Conservation (phyloP, 2,329 filamentous ascomycete species). For the Fusarium sp. region DNA sequence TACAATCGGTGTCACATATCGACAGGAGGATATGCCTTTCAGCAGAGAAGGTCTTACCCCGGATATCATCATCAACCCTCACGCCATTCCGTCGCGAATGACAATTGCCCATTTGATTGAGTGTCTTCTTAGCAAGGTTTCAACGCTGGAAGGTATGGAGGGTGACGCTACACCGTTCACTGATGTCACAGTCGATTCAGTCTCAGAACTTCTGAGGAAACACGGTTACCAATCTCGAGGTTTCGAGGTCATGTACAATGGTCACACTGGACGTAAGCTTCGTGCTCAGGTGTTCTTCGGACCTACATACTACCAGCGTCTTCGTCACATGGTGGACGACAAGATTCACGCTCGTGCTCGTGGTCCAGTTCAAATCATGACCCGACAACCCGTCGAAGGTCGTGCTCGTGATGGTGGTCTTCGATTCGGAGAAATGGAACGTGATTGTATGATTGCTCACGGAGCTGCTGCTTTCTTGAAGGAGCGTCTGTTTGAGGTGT, state of each 20-base stretch:
- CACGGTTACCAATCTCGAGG: constrained; percentile 97
- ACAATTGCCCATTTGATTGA: constrained; percentile 99
- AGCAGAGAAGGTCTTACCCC: constrained; percentile 90
- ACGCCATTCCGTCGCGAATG: constrained; percentile 99
- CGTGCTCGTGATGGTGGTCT: constrained; percentile 97
- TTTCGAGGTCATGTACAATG: constrained; percentile 99
- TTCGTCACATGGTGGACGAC: constrained; percentile 99
- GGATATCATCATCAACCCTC: constrained; percentile 98
- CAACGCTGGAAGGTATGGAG: constrained; percentile 91
- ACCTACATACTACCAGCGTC: constrained; percentile 97
- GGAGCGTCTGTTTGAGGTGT: constrained; percentile 96
- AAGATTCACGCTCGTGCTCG: constrained; percentile 99
- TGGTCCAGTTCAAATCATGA: constrained; percentile 96
- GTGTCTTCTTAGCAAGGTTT: constrained; percentile 96
- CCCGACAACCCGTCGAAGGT: constrained; percentile 96
- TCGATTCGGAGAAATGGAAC: constrained; percentile 99
- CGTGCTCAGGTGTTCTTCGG: constrained; percentile 96
- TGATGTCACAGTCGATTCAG: constrained; percentile 93
- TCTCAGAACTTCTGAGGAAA: constrained; percentile 86
- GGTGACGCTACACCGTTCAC: constrained; percentile 98
- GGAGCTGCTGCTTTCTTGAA: constrained; percentile 97
- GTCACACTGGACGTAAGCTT: constrained; percentile 94
- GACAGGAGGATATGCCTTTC: constrained; percentile 99
- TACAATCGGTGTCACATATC: constrained; percentile 98
- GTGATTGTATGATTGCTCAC: constrained; percentile 99